These are phyloP conservation scores for Chlorella vulgaris DNA, from an alignment of 139 green algal genomes.

Conservation along the genomic window DNA sequence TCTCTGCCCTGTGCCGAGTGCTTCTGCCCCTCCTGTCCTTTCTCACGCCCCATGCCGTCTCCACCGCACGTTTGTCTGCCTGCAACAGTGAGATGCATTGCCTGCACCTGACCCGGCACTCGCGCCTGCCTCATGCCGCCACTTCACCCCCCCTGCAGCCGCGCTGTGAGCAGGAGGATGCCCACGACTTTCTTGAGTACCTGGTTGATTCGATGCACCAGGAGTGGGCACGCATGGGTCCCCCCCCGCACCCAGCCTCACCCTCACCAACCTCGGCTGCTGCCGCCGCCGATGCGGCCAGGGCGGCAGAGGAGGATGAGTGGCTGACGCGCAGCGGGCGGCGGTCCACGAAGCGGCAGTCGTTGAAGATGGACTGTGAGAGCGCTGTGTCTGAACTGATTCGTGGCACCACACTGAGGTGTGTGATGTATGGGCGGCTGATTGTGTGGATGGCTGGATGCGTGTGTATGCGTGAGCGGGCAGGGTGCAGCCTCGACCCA, in stretches of 20 bases:
- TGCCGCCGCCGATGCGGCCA: not conserved
- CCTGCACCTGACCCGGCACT: too few relatives aligned
- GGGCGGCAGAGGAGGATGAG: conserved; percentile 19
- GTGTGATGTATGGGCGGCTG: not conserved
- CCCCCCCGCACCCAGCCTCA: not conserved
- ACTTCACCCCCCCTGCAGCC: not conserved
- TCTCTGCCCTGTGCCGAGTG: too few relatives aligned
- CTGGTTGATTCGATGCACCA: conserved; percentile 74
- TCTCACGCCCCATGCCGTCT: too few relatives aligned
- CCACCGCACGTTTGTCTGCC: too few relatives aligned
- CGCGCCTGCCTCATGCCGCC: not conserved
- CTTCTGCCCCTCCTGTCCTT: too few relatives aligned
- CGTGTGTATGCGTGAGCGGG: not conserved
- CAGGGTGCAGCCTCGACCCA: too few relatives aligned
- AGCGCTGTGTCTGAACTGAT: conserved; percentile 24
- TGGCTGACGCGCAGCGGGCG: conserved; percentile 47
- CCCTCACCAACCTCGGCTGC: not conserved
- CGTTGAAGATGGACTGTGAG: not conserved
- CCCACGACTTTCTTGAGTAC: conserved; percentile 83
- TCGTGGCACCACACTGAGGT: conserved; percentile 18
- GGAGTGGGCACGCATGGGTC: conserved; percentile 58
- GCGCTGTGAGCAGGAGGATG: conserved; percentile 81
- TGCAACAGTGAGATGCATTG: too few relatives aligned
- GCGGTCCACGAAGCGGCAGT: conserved; percentile 31
- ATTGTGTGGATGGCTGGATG: not conserved